Evolutionary conservation across 768 basidiomycete species (phyloP).

Genomic region (Dentipellis fragilis): DNA sequence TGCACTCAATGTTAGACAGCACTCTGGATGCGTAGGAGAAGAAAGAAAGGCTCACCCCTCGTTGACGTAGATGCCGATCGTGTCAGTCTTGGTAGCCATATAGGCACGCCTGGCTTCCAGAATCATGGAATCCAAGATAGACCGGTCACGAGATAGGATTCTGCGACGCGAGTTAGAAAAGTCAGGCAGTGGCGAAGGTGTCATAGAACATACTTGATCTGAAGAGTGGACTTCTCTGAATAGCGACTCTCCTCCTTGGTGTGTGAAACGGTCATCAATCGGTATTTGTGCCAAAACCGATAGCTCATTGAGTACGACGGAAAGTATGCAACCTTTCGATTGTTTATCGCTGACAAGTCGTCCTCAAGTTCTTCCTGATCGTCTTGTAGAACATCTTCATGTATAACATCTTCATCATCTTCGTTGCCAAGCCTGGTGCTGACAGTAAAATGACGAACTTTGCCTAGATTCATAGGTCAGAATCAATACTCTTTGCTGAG

Average conservation of each 20-base stretch:
- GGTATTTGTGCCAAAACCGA: conserved; percentile 37
- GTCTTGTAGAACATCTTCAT: too few relatives aligned
- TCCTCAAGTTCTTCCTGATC: conserved; percentile 1
- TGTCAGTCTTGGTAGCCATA: conserved; percentile 3
- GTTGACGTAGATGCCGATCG: conserved; percentile 34
- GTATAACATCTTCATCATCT: conserved; percentile 21
- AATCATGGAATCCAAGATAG: conserved; percentile 12
- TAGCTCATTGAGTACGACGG: conserved; percentile 32
- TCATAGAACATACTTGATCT: conserved; percentile 29
- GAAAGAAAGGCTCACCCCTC: conserved; percentile 23
- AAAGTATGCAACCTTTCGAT: conserved; percentile 28
- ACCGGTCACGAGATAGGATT: conserved; percentile 7
- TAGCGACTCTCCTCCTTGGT: conserved; percentile 23
- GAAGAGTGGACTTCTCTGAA: conserved; percentile 29
- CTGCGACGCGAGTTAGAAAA: background rate
- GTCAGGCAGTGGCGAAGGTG: background rate
- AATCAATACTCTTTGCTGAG: background rate
- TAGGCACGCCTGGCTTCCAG: conserved; percentile 9
- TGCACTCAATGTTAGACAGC: background rate
- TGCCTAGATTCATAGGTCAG: conserved; percentile 12
- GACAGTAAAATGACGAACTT: conserved; percentile 41
- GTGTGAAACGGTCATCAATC: conserved; percentile 23
- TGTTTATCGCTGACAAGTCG: background rate
- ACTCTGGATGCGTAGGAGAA: background rate
- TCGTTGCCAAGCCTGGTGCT: conserved; percentile 35